phyloP scores from a whole-genome alignment of 179 eudicot genomes.

The Spergularia azorica region DNA sequence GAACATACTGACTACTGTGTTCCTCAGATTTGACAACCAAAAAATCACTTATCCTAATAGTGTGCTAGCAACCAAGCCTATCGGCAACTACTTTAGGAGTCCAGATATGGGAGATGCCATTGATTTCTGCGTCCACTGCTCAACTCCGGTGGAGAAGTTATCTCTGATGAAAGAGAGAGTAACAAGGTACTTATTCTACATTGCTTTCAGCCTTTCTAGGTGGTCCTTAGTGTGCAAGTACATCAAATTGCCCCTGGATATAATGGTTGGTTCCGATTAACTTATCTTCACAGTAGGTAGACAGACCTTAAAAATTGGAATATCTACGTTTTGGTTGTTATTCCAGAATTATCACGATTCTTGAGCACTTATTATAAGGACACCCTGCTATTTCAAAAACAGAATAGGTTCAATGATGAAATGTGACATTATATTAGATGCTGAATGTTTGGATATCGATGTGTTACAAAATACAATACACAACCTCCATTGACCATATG shows the following conservation, averaged over 20 bases:
- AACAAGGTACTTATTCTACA: slow-evolving; percentile 35
- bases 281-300: background rate
- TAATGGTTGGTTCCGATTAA: slow-evolving; percentile 3
- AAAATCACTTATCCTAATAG: slow-evolving; percentile 43
- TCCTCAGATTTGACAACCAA: slow-evolving; percentile 43
- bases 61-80: slow-evolving; percentile 44
- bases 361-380: background rate
- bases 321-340: background rate
- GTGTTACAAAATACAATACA: background rate
- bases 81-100: slow-evolving; percentile 46
- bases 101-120: slow-evolving; percentile 47
- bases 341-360: background rate
- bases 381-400: background rate
- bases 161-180: slow-evolving; percentile 40
- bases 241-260: background rate
- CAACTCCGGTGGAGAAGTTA: slow-evolving; percentile 38
- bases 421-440: background rate
- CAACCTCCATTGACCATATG: background rate
- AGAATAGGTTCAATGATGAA: background rate
- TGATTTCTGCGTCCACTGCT: slow-evolving; percentile 42
- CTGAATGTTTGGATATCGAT: slow-evolving; percentile 27
- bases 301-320: slow-evolving; percentile 8
- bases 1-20: slow-evolving; percentile 50
- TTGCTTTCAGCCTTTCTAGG: slow-evolving; percentile 20
- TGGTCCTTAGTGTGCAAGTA: slow-evolving; percentile 4